Evolutionary conservation across 805 yeast species (phyloP).

Genomic region (Huiozyma sinensis): DNA sequence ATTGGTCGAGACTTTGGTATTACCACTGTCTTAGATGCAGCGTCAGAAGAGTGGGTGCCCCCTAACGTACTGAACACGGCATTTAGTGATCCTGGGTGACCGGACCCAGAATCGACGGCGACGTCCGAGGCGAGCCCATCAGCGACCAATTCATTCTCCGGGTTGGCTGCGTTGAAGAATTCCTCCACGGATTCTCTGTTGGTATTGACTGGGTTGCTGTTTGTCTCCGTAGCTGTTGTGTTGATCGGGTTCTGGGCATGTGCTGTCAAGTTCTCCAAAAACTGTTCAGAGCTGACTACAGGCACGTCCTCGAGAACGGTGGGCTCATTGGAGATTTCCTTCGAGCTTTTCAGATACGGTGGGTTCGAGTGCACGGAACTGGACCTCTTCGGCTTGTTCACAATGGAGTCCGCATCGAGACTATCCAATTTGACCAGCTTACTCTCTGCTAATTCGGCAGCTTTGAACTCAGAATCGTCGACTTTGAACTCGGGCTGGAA

Average conservation of each 20-base stretch:
- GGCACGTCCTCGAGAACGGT: not conserved
- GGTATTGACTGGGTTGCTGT: conserved; percentile 10
- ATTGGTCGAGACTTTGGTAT: conserved; percentile 27
- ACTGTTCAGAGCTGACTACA: conserved; percentile 21
- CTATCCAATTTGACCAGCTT: conserved; percentile 15
- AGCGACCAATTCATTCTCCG: not conserved
- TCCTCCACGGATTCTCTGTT: conserved; percentile 39
- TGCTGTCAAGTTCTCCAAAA: conserved; percentile 29
- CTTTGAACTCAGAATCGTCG: conserved; percentile 20
- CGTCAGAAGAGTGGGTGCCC: not conserved
- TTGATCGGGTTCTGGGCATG: conserved; percentile 17
- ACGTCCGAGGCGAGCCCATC: not conserved
- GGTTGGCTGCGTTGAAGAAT: conserved; percentile 33
- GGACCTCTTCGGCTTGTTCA: conserved; percentile 1
- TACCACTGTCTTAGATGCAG: conserved; percentile 18
- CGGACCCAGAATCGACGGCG: not conserved
- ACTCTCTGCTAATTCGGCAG: conserved; percentile 26
- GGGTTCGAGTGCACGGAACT: conserved; percentile 7
- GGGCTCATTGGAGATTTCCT: not conserved
- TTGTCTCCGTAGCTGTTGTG: conserved; percentile 14
- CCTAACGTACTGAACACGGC: not conserved
- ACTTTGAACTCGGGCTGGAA: conserved; percentile 54
- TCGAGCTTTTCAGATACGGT: conserved; percentile 8
- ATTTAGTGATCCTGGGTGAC: not conserved
- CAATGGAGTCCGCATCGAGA: conserved; percentile 14